Conservation (phyloP, 805 yeast genomes). For the Lipomyces sp. region DNA sequence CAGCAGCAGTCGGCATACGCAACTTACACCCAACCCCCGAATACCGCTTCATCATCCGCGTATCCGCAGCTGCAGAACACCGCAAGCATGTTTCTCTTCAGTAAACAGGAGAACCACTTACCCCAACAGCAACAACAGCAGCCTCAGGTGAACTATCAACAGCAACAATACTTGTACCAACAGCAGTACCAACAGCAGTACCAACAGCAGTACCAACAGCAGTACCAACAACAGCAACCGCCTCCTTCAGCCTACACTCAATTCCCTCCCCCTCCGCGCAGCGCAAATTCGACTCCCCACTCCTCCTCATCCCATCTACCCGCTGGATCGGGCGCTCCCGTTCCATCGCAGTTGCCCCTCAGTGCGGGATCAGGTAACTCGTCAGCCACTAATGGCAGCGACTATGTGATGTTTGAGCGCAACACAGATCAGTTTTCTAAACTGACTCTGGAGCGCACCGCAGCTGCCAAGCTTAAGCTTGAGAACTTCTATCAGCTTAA, state of each 20-base stretch:
- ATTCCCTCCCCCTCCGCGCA: slow-evolving; percentile 12
- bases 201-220: slow-evolving; percentile 5
- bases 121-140: slow-evolving; percentile 2
- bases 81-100: too few species aligned
- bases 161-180: slow-evolving; percentile 4
- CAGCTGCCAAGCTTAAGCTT: slow-evolving; percentile 73
- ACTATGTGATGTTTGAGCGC: slow-evolving; percentile 71
- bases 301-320: too few species aligned
- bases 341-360: too few species aligned
- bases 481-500: slow-evolving; percentile 84
- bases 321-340: too few species aligned
- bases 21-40: too few species aligned
- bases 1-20: slow-evolving; percentile 1
- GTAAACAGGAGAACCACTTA: too few species aligned
- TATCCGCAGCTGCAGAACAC: too few species aligned
- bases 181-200: slow-evolving; percentile 10
- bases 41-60: too few species aligned
- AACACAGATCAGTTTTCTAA: slow-evolving; percentile 78
- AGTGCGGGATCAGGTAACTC: neutral
- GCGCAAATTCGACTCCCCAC: too few species aligned
- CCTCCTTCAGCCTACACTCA: slow-evolving; percentile 11
- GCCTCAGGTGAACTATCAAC: neutral
- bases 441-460: slow-evolving; percentile 73
- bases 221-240: slow-evolving; percentile 7
- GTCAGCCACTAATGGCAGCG: slow-evolving; percentile 29